Conservation (phyloP, 2,329 filamentous ascomycete species). For the Trichoderma asperellum region DNA sequence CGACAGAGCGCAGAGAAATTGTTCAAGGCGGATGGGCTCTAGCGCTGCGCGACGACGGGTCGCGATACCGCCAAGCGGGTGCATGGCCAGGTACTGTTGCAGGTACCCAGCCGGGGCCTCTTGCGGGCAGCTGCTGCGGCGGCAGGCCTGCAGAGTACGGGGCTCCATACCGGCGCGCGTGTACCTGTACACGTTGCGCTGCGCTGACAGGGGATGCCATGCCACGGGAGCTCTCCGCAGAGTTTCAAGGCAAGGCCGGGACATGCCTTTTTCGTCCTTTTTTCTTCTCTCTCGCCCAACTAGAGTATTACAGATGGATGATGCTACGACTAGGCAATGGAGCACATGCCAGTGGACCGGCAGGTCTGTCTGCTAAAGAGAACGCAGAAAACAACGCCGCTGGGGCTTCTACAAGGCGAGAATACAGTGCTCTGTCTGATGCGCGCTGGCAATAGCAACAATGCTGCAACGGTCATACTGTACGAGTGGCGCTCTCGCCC, state of each 20-base stretch:
- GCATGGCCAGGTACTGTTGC: neutral
- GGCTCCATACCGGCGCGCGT: neutral
- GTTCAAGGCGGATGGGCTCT: slow-evolving; percentile 1
- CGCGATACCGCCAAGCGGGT: slow-evolving; percentile 7
- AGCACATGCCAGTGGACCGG: neutral
- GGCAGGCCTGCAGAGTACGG: slow-evolving; percentile 6
- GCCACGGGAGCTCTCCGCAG: slow-evolving; percentile 15
- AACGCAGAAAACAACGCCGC: neutral
- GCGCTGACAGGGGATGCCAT: slow-evolving; percentile 8
- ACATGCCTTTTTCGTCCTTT: neutral
- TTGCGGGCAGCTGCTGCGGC: neutral
- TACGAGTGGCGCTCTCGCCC: neutral
- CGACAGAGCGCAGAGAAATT: slow-evolving; percentile 29
- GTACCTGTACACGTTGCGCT: neutral
- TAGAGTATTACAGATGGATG: neutral
- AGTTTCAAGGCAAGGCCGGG: slow-evolving; percentile 13
- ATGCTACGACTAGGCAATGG: neutral
- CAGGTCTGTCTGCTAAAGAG: neutral
- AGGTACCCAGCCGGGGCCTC: neutral
- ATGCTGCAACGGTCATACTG: too few relatives aligned
- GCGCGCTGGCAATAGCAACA: too few relatives aligned
- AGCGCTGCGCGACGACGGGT: slow-evolving; percentile 13
- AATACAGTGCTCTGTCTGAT: neutral
- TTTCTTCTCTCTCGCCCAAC: neutral
- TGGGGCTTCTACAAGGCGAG: too few relatives aligned